These are phyloP conservation scores for Aspergillus ustus DNA, from an alignment of 2,329 filamentous ascomycete genomes.

Conservation along the genomic window DNA sequence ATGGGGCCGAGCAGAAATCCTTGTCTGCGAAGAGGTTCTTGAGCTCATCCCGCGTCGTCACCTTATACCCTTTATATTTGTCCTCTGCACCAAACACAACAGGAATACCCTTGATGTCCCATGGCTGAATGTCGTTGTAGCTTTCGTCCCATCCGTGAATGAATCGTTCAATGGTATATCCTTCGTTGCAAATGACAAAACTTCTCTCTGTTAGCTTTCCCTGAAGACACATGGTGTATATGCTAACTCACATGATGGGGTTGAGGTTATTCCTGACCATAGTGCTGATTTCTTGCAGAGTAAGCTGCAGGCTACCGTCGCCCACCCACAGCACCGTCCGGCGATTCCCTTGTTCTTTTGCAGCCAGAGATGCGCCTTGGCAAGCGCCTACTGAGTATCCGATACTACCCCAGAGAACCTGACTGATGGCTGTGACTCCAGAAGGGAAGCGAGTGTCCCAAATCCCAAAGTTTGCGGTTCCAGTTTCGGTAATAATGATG, in stretches of 20 bases:
- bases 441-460: slow-evolving; percentile 81
- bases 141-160: slow-evolving; percentile 80
- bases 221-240: neutral
- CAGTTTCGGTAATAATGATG: slow-evolving; percentile 83
- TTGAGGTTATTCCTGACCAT: slow-evolving; percentile 77
- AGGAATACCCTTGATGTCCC: slow-evolving; percentile 73
- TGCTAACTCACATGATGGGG: slow-evolving; percentile 70
- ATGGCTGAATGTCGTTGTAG: slow-evolving; percentile 81
- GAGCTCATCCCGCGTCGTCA: slow-evolving; percentile 72
- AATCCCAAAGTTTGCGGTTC: slow-evolving; percentile 85
- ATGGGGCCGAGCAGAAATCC: slow-evolving; percentile 62
- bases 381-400: slow-evolving; percentile 67
- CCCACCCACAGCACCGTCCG: slow-evolving; percentile 86
- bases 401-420: slow-evolving; percentile 74
- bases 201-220: slow-evolving; percentile 41
- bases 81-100: slow-evolving; percentile 68
- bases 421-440: slow-evolving; percentile 78
- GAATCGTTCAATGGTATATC: slow-evolving; percentile 86
- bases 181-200: slow-evolving; percentile 85
- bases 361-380: slow-evolving; percentile 74
- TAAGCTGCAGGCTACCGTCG: slow-evolving; percentile 85
- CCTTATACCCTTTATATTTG: slow-evolving; percentile 65
- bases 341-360: slow-evolving; percentile 66
- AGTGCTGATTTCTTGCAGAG: slow-evolving; percentile 80
- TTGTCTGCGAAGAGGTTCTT: slow-evolving; percentile 67